phyloP scores from a whole-genome alignment of 257 asterid species.

The Solanum stenotomum region DNA sequence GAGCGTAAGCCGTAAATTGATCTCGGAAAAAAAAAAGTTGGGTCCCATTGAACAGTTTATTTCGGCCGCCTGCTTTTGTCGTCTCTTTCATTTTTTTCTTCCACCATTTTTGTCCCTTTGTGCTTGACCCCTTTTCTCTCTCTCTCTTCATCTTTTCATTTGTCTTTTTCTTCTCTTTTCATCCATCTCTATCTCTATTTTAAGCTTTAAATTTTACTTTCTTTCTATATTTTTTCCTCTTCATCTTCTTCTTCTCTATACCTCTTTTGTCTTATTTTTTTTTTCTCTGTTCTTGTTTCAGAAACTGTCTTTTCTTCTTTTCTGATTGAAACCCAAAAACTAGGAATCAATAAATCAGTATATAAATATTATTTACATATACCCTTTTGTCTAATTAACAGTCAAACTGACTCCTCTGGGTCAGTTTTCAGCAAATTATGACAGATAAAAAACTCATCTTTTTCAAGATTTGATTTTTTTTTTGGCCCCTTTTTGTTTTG shows the following conservation, averaged over 20 bases:
- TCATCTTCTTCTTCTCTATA: background rate
- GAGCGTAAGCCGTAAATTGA: no score
- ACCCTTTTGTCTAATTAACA: background rate
- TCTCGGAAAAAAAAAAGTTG: background rate
- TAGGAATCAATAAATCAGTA: background rate
- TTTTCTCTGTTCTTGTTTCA: conserved; percentile 10
- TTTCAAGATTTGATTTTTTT: conserved; percentile 11
- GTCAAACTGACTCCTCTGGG: background rate
- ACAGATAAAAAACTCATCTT: conserved; percentile 8
- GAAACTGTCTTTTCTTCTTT: conserved; percentile 28
- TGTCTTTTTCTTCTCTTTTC: background rate
- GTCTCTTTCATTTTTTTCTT: background rate
- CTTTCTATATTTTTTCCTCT: background rate
- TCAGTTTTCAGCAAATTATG: conserved; percentile 11
- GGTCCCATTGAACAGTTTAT: background rate
- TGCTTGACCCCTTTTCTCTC: background rate
- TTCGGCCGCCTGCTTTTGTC: background rate
- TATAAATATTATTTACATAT: background rate
- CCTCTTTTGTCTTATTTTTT: background rate
- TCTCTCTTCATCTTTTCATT: background rate
- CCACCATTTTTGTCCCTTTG: background rate
- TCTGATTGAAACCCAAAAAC: background rate
- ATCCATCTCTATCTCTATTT: background rate
- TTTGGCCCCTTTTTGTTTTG: background rate
- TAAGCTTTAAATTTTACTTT: background rate